These are phyloP conservation scores for Diaporthe sp. DNA, from an alignment of 2,329 filamentous ascomycete genomes.

Conservation along the genomic window DNA sequence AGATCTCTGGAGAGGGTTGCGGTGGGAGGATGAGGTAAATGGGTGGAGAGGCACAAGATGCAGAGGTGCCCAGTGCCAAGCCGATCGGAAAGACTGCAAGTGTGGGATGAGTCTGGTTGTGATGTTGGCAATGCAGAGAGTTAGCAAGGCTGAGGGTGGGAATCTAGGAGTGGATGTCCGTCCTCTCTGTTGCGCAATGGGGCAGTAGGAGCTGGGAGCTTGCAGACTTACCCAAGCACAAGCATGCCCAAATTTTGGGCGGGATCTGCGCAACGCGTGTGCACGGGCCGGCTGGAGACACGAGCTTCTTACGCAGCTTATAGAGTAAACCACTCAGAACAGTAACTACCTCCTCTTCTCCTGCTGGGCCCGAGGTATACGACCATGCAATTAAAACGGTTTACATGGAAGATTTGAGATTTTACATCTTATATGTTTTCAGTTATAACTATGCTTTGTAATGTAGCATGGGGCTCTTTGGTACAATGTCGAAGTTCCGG, in stretches of 20 bases:
- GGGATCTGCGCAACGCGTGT: slow-evolving; percentile 1
- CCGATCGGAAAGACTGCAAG: neutral
- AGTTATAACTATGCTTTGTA: no score
- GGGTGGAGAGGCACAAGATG: neutral
- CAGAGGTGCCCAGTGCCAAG: neutral
- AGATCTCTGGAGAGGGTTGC: neutral
- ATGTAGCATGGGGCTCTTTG: no score
- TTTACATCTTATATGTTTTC: no score
- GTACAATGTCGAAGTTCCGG: no score
- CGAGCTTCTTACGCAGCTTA: neutral
- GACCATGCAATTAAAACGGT: no score
- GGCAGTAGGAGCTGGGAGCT: slow-evolving; percentile 13
- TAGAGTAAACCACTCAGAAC: neutral
- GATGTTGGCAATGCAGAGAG: slow-evolving; percentile 32
- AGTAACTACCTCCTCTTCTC: no score
- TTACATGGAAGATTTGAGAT: no score
- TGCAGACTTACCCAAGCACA: slow-evolving; percentile 12
- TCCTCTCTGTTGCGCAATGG: slow-evolving; percentile 3
- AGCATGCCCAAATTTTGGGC: slow-evolving; percentile 35
- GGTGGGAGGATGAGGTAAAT: neutral
- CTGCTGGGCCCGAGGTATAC: no score
- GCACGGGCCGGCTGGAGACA: slow-evolving; percentile 30
- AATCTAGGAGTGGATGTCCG: slow-evolving; percentile 28
- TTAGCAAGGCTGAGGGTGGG: slow-evolving; percentile 33
- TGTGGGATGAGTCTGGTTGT: slow-evolving; percentile 28